Evolutionary conservation across 352 stramenopile species (phyloP).

Genomic region (Pythium insidiosum): DNA sequence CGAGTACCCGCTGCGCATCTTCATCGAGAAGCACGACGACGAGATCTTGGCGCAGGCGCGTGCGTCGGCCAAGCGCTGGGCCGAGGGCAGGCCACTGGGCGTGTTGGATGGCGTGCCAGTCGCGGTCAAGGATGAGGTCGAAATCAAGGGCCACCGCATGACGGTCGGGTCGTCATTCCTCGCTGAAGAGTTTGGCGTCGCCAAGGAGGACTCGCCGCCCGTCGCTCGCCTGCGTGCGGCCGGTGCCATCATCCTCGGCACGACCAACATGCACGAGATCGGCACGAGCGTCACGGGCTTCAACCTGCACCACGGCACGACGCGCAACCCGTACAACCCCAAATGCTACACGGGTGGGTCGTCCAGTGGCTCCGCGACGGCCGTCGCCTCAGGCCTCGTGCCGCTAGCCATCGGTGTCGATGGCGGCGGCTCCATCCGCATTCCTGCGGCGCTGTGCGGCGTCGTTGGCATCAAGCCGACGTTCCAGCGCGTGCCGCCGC

Average conservation of each 20-base stretch:
- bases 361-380: constrained; percentile 83
- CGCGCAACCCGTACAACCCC: constrained; percentile 82
- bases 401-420: constrained; percentile 84
- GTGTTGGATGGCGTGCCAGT: constrained; percentile 86
- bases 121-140: constrained; percentile 84
- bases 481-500: constrained; percentile 65
- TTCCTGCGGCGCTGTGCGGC: constrained; percentile 84
- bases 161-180: constrained; percentile 77
- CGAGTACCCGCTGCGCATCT: constrained; percentile 50
- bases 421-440: constrained; percentile 86
- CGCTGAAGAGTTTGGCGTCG: constrained; percentile 31
- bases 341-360: constrained; percentile 87
- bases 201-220: constrained; percentile 35
- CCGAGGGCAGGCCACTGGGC: constrained; percentile 45
- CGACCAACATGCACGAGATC: constrained; percentile 88
- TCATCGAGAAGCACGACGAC: constrained; percentile 68
- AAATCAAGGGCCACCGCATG: constrained; percentile 57
- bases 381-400: constrained; percentile 83
- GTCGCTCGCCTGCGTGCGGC: constrained; percentile 49
- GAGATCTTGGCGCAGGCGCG: constrained; percentile 60
- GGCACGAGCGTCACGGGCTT: constrained; percentile 68
- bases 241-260: constrained; percentile 85
- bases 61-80: constrained; percentile 62
- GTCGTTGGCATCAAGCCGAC: constrained; percentile 87
- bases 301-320: constrained; percentile 65